Conservation (phyloP, 805 yeast genomes). For the Yamadazyma scolyti region DNA sequence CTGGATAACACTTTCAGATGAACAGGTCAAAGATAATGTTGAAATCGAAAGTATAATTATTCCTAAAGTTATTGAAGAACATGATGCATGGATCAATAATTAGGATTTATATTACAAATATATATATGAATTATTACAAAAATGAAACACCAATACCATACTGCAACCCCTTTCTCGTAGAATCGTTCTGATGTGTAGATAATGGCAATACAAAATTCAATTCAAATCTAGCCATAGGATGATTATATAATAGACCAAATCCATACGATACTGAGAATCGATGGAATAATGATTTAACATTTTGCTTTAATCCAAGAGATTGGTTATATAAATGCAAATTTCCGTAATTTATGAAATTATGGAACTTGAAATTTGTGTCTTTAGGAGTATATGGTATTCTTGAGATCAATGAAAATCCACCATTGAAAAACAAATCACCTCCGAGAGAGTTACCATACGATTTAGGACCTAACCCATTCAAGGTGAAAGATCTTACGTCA, state of each 20-base stretch:
- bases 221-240: conserved; percentile 58
- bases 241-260: conserved; percentile 48
- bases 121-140: conserved; percentile 26
- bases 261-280: conserved; percentile 41
- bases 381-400: conserved; percentile 37
- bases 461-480: conserved; percentile 56
- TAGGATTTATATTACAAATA: conserved; percentile 1
- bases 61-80: conserved; percentile 69
- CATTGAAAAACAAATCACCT: conserved; percentile 46
- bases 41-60: conserved; percentile 81
- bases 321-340: conserved; percentile 19
- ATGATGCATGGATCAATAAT: conserved; percentile 54
- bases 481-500: conserved; percentile 49
- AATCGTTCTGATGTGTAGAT: conserved; percentile 41
- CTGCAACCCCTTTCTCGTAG: conserved; percentile 49
- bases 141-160: conserved; percentile 60
- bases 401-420: conserved; percentile 44
- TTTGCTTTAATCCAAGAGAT: neutral
- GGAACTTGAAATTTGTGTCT: conserved; percentile 47
- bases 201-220: conserved; percentile 53
- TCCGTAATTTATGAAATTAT: conserved; percentile 48
- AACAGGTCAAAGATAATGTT: conserved; percentile 34
- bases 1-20: conserved; percentile 51
- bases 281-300: conserved; percentile 1
- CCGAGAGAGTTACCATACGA: conserved; percentile 47